Base-by-base conservation (phyloP, 257 asterid genomes). In the Plectranthus barbatus region DNA sequence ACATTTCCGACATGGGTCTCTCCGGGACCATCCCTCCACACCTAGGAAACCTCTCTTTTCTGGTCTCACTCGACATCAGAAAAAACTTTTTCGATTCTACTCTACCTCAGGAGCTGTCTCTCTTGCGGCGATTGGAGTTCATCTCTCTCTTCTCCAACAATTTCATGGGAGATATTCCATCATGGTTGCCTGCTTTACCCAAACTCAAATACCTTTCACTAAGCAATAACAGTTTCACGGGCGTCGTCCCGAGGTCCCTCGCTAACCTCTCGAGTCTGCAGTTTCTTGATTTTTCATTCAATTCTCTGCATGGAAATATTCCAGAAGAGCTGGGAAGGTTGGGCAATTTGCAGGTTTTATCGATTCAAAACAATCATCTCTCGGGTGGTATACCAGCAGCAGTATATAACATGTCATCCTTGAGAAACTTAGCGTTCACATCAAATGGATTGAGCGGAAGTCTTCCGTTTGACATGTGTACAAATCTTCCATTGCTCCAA, bases 211-310 rank as follows among this genome's bases (percentile, higher is more conserved):
- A 18, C 45, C 15, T 59, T 5, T n/a, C 42, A 46, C 48, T 64
- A 4, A 5, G 10, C 7, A 71, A 64, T 8, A 71, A 71, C 48
- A 71, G 56, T n/a, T 56, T 71, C 7, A 34, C 65, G 0, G 62
- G 67, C 11, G 21, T 31, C 29, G 56, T 64, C 60, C 71, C 66
- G 0, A 10, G 0, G 3, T 46, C 60, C 29, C 7, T 71, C 31
- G 54, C 66, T 6, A 69, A 69, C 33, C 37, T 50, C 4, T 23
- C 71, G 6, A 55, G 45, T 34, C 53, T 53, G 1, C 31, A 63
- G 18, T 13, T 15, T 0, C 57, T 70, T 44, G 24, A 42, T 10
- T 12, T 69, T 20, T 17, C 47, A 5, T 21, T 9, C 48, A 68
- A 68, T 29, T 49, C 46, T 23, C 42, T 68, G 18, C n/a, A 15